Evolutionary conservation across 495 filamentous ascomycete genomes (phyloP), one percentile per base, ranked within the genome.

Genomic region (Lasiosphaeris hirsuta): DNA sequence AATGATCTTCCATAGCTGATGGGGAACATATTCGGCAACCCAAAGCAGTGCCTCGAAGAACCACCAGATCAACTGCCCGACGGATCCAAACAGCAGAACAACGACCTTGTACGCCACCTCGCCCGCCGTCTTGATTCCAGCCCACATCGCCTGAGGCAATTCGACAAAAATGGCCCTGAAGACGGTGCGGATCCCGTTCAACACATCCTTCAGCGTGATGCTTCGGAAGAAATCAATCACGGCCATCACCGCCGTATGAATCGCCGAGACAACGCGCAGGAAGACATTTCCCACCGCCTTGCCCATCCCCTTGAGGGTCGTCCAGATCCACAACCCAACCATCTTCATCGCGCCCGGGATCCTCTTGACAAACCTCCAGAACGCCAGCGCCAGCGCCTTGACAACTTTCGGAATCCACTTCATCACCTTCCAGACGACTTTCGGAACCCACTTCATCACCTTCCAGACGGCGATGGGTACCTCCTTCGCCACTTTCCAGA

Each of bases 141-240:
- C 39, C 62, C 61, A 69, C 0, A 75, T n/a, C 8, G 60, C 64
- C 40, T 55, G 42, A 8, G 72, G 74, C n/a, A 72, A 50, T 0
- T 56, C 60, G 13, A 71, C 54, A 42, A 76, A 72, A 17, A 76
- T 37, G 8, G 71, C 64, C 19, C 54, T 36, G 5, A 72, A 43
- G 8, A 72, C 60, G n/a, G 59, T 58, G 15, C 54, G 35, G 34
- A 76, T 47, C 7, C 72, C 73, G 44, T 72, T 63, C 65, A 65
- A 68, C 11, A 78, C 65, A 50, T 77, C 69, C 50, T 60, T 63
- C 40, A 76, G 61, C 14, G 72, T 75, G 54, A 76, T 67, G 4
- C 35, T 45, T 41, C 68, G 54, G 60, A 78, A 77, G 57, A 73
- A 72, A 34, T 56, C 62, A 39, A 69, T 19, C 18, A 75, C 46